Evolutionary conservation across 768 basidiomycete species (phyloP), one percentile per base, ranked within the genome.

Genomic region (Naematelia encephala): DNA sequence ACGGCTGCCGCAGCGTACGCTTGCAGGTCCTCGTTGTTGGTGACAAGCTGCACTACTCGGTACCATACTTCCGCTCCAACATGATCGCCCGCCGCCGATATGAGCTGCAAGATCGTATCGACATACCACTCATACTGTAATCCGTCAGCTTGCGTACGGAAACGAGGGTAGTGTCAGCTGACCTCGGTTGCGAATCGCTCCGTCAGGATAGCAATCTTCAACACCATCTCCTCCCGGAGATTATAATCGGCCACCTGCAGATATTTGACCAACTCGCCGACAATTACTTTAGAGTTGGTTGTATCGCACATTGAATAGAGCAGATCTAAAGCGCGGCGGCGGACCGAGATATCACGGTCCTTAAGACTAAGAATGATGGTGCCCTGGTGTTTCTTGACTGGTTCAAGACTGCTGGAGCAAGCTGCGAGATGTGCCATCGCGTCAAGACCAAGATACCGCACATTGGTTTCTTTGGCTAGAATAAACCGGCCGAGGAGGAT

Each of bases 11-110:
- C 91, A 10, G 96, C 96, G 79, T 99, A 99, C 63, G 89, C 85
- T 76, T 99, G 93, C 27, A 99, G 81, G 78, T 98, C 91, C 75
- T 97, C 94, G 22, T 96, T 99, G 73, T 99, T 99, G 47, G 91
- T 97, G 49, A 96, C 90, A 60, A 99, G 97, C 74, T 97, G 96
- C 25, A 99, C 88, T 51, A 99, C 92, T 53, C 96, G 89, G 78
- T 96, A 98, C 96, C 96, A 99, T 29, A 99, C 96, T 80, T 98
- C 96, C 64, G 98, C 94, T 47, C 96, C 96, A 53, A 99, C 94
- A 73, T 99, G 92, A 72, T 99, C 96, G 54, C 96, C 96, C 11
- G 96, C 96, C 42, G 91, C 87, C 73, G 89, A 90, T 75, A 99
- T 94, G 57, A 99, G 84, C 72, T 92, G 88, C 67, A 99, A 80